Percentiles rank a stretch among this genome's conserved stretches.
phyloP scores from a whole-genome alignment of 1,284 basidiomycete genomes.

The Ustilago trichophora region DNA sequence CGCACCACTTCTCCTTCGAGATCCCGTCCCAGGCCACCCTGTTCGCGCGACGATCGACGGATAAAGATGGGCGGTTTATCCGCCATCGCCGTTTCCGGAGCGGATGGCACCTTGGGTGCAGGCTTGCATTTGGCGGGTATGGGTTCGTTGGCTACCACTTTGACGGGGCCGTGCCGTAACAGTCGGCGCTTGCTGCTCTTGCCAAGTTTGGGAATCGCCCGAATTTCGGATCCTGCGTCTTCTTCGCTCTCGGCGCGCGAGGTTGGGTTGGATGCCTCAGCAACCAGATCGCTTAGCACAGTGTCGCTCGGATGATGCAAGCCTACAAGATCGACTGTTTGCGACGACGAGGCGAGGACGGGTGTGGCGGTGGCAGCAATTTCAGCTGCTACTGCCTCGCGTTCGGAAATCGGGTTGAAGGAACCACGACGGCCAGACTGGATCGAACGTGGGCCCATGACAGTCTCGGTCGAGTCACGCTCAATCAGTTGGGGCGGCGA shows the following conservation, averaged over 20 bases:
- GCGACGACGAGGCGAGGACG: conserved; percentile 11
- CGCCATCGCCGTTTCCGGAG: conserved; percentile 38
- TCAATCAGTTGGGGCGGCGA: conserved; percentile 38
- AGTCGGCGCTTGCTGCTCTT: conserved; percentile 36
- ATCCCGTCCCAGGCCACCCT: conserved; percentile 59
- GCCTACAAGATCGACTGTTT: too few species aligned
- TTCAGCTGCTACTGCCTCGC: conserved; percentile 32
- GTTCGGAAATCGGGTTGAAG: conserved; percentile 41
- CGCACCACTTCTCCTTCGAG: conserved; percentile 56
- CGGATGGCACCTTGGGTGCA: conserved; percentile 24
- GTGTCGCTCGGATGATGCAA: too few species aligned
- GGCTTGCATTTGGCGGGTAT: conserved; percentile 23
- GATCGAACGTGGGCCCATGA: conserved; percentile 40
- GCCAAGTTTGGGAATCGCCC: conserved; percentile 1
- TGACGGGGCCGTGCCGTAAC: conserved; percentile 33
- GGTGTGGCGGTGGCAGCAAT: conserved; percentile 20
- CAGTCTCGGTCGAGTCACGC: conserved; percentile 48
- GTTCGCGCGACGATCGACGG: conserved; percentile 52
- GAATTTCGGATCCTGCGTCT: not conserved
- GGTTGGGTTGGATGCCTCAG: conserved; percentile 1
- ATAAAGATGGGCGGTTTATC: conserved; percentile 47
- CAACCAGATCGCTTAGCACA: too few species aligned
- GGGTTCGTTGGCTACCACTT: conserved; percentile 33
- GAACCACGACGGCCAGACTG: conserved; percentile 43
- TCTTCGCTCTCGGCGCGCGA: conserved; percentile 31